These are phyloP conservation scores for Yarrowia deformans DNA, from an alignment of 805 yeast species.

Conservation along the genomic window DNA sequence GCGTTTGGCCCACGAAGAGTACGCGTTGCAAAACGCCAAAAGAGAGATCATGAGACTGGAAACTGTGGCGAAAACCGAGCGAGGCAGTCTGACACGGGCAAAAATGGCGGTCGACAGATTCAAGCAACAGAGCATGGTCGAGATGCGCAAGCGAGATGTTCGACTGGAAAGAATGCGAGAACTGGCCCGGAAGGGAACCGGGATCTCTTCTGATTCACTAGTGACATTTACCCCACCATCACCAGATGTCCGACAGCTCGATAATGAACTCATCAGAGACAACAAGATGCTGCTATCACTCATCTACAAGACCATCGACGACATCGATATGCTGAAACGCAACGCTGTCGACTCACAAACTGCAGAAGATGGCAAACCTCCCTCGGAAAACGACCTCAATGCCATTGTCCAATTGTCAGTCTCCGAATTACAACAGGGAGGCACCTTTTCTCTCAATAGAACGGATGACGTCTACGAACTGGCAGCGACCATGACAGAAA, in stretches of 20 bases:
- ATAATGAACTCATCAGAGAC: constrained; percentile 40
- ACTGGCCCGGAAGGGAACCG: constrained; percentile 39
- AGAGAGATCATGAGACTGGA: background rate
- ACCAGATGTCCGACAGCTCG: constrained; percentile 30
- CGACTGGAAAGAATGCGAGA: constrained; percentile 43
- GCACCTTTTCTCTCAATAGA: constrained; percentile 19
- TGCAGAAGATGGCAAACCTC: background rate
- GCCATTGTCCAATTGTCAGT: constrained; percentile 21
- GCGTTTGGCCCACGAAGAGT: constrained; percentile 15
- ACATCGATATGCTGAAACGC: constrained; percentile 37
- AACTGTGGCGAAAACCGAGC: constrained; percentile 9
- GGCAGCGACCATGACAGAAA: background rate
- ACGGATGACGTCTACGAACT: constrained; percentile 11
- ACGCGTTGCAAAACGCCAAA: constrained; percentile 21
- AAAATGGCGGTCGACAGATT: constrained; percentile 40
- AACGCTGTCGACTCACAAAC: constrained; percentile 10
- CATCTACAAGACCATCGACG: constrained; percentile 40
- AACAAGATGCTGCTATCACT: constrained; percentile 42
- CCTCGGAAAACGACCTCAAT: constrained; percentile 7
- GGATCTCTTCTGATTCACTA: constrained; percentile 42
- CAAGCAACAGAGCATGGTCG: constrained; percentile 43
- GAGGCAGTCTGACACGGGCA: constrained; percentile 29
- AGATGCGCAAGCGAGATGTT: constrained; percentile 45
- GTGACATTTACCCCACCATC: constrained; percentile 41
- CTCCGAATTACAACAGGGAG: constrained; percentile 19